Evolutionary conservation across 106 monocot genomes (phyloP), one percentile per base, ranked within the genome.

Genomic region (Dactylorhiza incarnata): DNA sequence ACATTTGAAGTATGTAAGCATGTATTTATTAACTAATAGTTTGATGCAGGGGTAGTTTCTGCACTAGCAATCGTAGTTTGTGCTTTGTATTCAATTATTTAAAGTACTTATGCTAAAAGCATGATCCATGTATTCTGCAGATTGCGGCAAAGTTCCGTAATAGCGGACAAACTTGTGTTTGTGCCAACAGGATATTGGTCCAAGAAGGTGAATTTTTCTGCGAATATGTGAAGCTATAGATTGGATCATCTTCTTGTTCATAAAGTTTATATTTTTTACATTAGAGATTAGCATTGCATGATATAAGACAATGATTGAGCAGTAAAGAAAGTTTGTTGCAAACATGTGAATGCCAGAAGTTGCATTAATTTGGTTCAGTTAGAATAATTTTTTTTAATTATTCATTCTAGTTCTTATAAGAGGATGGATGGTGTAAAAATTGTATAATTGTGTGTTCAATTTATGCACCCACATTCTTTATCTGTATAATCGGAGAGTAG

Each of bases 151-250:
- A 97, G 82, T 97, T 97, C 69, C 86, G 96, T 43, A 97, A 97
- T 77, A 91, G 91, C 63, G 96, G 96, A 52, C 96, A 97, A 82
- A 97, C 96, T 72, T 97, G 96, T 74, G 93, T 97, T 37, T 97
- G 91, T 83, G 96, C 91, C 55, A 97, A 97, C 86, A 85, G 96
- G 83, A 91, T 97, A 74, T 77, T 97, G 71, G 96, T 97, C 20
- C 96, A 97, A 89, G 93, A 97, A 85, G 96, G 96, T 97, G 78
- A 19, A 49, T 3, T 24, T 11, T 14, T 45, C n/a, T 65, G 24
- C 26, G 11, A 65, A 29, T 26, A 65, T 13, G 65, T 12, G 6
- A 65, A 26, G 1, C 12, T 37, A 26, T 65, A 5, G 37, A 37
- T 3, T 37, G 37, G 37, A 0, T 37, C 1, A 37, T 37, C 1